Percentiles rank a stretch among this genome's conserved stretches.
phyloP scores from a whole-genome alignment of 192 early-diverging fungal genomes.

The Umbelopsis vinacea region DNA sequence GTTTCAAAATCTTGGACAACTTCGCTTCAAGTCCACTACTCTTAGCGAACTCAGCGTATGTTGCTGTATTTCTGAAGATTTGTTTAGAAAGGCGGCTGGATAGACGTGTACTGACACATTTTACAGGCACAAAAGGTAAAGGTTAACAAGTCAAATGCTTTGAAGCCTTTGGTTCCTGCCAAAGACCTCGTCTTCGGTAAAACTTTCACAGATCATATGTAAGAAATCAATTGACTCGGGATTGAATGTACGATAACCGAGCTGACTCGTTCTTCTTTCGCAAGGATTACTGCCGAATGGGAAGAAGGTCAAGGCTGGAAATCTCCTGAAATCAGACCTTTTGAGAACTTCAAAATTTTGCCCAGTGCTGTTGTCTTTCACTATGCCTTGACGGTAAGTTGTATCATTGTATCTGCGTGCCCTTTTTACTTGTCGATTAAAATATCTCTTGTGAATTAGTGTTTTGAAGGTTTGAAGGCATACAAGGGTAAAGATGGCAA shows the following conservation, averaged over 20 bases:
- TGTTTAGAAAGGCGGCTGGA: background rate
- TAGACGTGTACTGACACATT: background rate
- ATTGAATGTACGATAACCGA: background rate
- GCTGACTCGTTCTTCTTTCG: background rate
- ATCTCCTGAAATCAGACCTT: conserved; percentile 85
- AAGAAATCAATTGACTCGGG: conserved; percentile 17
- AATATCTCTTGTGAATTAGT: conserved; percentile 37
- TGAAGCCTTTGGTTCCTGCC: conserved; percentile 64
- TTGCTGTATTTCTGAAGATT: background rate
- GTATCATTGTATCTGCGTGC: background rate
- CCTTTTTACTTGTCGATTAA: background rate
- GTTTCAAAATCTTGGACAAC: background rate
- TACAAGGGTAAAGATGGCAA: conserved; percentile 89
- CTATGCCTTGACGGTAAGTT: conserved; percentile 77
- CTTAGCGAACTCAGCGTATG: conserved; percentile 7
- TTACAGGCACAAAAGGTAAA: conserved; percentile 32
- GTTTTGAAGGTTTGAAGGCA: conserved; percentile 93
- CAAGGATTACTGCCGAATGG: conserved; percentile 76
- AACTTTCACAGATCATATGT: conserved; percentile 96
- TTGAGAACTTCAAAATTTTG: conserved; percentile 78
- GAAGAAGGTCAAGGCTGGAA: conserved; percentile 73
- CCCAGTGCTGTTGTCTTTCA: conserved; percentile 92
- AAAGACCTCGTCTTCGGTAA: conserved; percentile 85
- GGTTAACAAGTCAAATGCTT: conserved; percentile 21
- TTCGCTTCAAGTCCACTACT: background rate